Evolutionary conservation across 306 rosid genomes (phyloP), one percentile per base, ranked within the genome.

Genomic region (Casuarina cunninghamiana): DNA sequence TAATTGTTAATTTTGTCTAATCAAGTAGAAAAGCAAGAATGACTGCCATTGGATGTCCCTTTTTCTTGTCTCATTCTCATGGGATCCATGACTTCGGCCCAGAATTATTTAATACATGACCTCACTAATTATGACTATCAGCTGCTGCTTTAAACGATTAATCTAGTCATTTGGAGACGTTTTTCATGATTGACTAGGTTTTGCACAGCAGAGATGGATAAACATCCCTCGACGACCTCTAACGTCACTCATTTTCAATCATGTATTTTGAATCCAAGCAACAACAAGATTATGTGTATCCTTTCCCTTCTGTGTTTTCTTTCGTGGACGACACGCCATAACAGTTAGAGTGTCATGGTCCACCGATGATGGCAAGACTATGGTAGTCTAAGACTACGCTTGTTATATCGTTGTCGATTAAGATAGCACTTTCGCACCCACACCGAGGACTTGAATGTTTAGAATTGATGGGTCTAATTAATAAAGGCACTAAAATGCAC

Each of bases 1-100:
- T 79, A 75, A 86, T 83, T 79, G 71, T 46, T 66, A 79, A 80
- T 71, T 76, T 82, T 69, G 90, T 89, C 90, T 79, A 77, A 87
- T 89, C 88, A 86, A 78, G 69, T 21, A 38, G 75, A 81, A 80
- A 83, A 67, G 74, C 37, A 55, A 11, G 62, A 84, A 81, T 66
- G 21, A 82, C 53, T 62, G 44, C 39, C 45, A 26, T 41, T 44
- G n/a, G 74, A 71, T 76, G 69, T 72, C 39, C 43, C 43, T 12
- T 69, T 44, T 66, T 71, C 53, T 61, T 51, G 78, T 76, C 69
- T 54, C 71, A 55, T 75, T 69, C 42, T 45, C 71, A 53, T 35
- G 69, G 77, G 73, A 68, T 74, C 57, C 19, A 76, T 37, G 51
- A 62, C 43, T 53, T 39, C 41, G 35, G 77, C 60, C 66, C 53